Conservation (phyloP, 345 rosid genomes). For the Lepidium africanum region DNA sequence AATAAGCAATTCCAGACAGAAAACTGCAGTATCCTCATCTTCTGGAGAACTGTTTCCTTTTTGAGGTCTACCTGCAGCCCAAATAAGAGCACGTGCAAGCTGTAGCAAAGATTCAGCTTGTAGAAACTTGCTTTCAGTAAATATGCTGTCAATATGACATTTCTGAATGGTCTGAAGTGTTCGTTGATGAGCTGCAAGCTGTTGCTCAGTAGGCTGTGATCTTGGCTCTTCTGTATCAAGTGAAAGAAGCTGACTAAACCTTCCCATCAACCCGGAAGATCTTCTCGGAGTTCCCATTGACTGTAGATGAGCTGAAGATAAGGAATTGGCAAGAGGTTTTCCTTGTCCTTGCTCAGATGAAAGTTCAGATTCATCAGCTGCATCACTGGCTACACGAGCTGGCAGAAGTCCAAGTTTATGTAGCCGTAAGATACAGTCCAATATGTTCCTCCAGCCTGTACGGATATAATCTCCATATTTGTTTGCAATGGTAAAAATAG, state of each 20-base stretch:
- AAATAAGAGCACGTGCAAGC: conserved; percentile 89
- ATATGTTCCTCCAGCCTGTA: conserved; percentile 96
- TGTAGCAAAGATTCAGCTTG: conserved; percentile 91
- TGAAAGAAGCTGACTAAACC: conserved; percentile 98
- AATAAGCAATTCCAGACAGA: conserved; percentile 92
- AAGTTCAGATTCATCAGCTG: conserved; percentile 90
- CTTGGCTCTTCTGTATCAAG: conserved; percentile 98
- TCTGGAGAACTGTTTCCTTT: conserved; percentile 89
- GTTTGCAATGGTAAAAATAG: conserved; percentile 96
- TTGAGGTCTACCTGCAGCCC: conserved; percentile 97
- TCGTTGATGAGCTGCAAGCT: conserved; percentile 98
- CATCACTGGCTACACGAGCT: conserved; percentile 96
- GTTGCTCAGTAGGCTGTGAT: conserved; percentile 95
- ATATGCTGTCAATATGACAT: conserved; percentile 96
- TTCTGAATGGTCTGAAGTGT: conserved; percentile 92
- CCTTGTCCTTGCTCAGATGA: conserved; percentile 80
- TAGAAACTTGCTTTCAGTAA: conserved; percentile 94
- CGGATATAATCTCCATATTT: conserved; percentile 90
- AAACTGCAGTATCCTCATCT: conserved; percentile 99
- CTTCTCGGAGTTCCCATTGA: conserved; percentile 89
- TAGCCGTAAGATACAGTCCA: conserved; percentile 88
- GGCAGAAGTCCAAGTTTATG: conserved; percentile 99
- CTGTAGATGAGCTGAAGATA: conserved; percentile 69
- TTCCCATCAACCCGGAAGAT: conserved; percentile 97
- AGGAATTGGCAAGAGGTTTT: conserved; percentile 67